phyloP scores from a whole-genome alignment of 768 basidiomycete species.

The Fistulinella prunicolor region DNA sequence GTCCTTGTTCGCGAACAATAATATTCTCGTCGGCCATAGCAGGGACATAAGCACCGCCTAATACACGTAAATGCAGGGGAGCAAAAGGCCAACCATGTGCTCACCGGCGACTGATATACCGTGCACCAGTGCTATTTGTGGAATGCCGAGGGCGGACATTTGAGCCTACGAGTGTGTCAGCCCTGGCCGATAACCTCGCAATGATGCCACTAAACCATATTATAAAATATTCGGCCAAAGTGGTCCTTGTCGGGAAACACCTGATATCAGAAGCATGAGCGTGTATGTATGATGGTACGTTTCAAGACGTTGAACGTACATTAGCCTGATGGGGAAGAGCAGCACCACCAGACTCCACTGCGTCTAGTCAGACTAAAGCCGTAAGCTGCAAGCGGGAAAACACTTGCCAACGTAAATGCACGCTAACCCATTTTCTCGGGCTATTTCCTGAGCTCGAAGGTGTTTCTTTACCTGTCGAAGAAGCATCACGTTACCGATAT shows the following conservation, averaged over 20 bases:
- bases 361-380: slow-evolving; percentile 4
- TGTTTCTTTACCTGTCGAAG: slow-evolving; percentile 86
- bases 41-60: slow-evolving; percentile 90
- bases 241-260: slow-evolving; percentile 95
- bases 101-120: slow-evolving; percentile 89
- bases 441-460: slow-evolving; percentile 89
- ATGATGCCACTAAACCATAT: slow-evolving; percentile 64
- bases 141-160: slow-evolving; percentile 89
- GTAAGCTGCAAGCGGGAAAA: background rate
- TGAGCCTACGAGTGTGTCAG: slow-evolving; percentile 57
- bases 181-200: background rate
- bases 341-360: slow-evolving; percentile 93
- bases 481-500: slow-evolving; percentile 1
- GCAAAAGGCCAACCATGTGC: slow-evolving; percentile 2
- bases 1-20: slow-evolving; percentile 87
- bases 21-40: slow-evolving; percentile 96
- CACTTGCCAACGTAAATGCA: slow-evolving; percentile 87
- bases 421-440: slow-evolving; percentile 84
- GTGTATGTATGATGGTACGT: background rate
- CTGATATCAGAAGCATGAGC: slow-evolving; percentile 26
- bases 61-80: slow-evolving; percentile 6
- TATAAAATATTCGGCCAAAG: slow-evolving; percentile 96
- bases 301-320: slow-evolving; percentile 26
- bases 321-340: slow-evolving; percentile 91
- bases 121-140: slow-evolving; percentile 90